Base-by-base conservation (phyloP, 2,329 filamentous ascomycete genomes). In the Colletotrichum orbiculare region DNA sequence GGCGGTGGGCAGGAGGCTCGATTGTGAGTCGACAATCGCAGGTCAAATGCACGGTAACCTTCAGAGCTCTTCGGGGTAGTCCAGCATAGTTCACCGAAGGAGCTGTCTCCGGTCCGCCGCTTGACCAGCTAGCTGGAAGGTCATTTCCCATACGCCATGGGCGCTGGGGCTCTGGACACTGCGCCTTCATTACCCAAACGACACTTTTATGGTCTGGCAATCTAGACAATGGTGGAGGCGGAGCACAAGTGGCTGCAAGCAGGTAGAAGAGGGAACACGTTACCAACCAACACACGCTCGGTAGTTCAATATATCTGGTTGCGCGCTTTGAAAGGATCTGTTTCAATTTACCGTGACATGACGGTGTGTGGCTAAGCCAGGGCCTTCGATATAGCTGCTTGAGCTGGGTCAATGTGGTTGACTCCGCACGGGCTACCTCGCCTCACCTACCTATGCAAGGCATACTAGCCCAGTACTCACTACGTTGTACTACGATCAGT, bases 291-390 rank as follows among this genome's bases (percentile, higher is more conserved):
- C 41, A 56, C 35, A 61, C 42, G 55, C 42, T 60, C 43, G 61
- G 61, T 67, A 67, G 56, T 63, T n/a, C 50, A 53, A 66, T 46
- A 64, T 38, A 64, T 34, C 59, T 46, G 15, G 37, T 66, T 39
- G 47, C 55, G 62, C 62, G 46, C 10, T 15, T 10, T n/a, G 10
- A 8, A 2, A 34, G 4, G 9, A 11, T 7, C 34, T 34, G 48
- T 11, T 5, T 38, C 4, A 17, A 25, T 33, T 10, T 15, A 41
- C 13, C 6, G 13, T 41, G 38, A 41, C 38, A 13, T 41, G 38
- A 10, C 9, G 9, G 38, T 10, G 38, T 9, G 38, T 13, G 9
- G 38, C 38, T 41, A 3, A 13, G 13, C 38, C 9, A 13, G 38
- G 38, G 3, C 4, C 25, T 25, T 25, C 25, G 25, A 25, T 25